Conservation (phyloP, 257 asterid genomes). For the Solanum etuberosum region DNA sequence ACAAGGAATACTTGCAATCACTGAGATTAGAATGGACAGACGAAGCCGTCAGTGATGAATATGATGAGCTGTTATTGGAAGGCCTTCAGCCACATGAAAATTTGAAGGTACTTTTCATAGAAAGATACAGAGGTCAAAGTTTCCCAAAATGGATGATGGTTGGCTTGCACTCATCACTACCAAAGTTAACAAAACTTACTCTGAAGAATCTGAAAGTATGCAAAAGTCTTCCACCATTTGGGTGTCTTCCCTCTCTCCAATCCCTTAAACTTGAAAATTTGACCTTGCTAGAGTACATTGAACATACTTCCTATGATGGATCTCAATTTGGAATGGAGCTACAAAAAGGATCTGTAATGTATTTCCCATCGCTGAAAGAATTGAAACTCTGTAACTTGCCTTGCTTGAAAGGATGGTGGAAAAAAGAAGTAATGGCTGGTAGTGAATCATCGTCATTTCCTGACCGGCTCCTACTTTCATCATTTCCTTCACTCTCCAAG, state of each 20-base stretch:
- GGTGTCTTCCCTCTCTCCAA: neutral
- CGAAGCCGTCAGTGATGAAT: neutral
- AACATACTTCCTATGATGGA: neutral
- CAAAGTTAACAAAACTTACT: neutral
- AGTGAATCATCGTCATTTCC: neutral
- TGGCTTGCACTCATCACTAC: neutral
- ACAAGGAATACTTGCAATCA: slow-evolving; percentile 9
- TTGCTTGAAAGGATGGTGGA: neutral
- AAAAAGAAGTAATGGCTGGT: neutral
- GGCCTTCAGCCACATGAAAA: slow-evolving; percentile 3
- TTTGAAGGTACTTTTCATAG: neutral
- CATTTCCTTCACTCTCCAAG: neutral
- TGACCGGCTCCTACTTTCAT: neutral
- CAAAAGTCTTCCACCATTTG: neutral
- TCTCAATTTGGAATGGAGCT: neutral
- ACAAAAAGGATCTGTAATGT: neutral
- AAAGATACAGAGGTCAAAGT: neutral
- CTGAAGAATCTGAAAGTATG: neutral
- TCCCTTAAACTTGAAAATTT: neutral
- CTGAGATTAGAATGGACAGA: slow-evolving; percentile 4
- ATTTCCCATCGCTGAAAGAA: neutral
- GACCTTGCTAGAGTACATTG: neutral
- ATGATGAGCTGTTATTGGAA: neutral
- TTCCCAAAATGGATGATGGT: neutral
- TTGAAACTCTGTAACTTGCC: neutral